A percentile compares a stretch with the other conserved stretches of the same genome.
These are phyloP conservation scores for Phaffomyces thermotolerans DNA, from an alignment of 805 yeast species.

Conservation along the genomic window DNA sequence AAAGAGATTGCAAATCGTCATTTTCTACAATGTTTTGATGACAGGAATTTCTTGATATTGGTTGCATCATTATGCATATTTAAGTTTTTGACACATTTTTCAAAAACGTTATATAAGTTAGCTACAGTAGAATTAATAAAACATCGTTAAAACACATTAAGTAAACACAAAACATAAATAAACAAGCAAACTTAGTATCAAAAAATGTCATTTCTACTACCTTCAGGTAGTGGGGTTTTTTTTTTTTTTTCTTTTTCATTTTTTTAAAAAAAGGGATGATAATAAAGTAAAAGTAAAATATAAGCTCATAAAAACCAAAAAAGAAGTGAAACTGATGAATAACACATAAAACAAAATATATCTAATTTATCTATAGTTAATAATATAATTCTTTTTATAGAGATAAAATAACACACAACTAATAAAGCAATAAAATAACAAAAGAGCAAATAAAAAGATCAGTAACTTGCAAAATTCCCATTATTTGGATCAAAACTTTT, in stretches of 20 bases:
- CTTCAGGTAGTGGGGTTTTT: too few relatives aligned
- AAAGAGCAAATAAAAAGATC: background rate
- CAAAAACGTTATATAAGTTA: too few relatives aligned
- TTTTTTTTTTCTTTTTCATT: too few relatives aligned
- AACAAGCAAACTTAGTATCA: background rate
- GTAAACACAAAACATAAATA: background rate
- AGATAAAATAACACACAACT: too few relatives aligned
- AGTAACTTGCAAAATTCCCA: background rate
- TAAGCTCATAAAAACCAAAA: too few relatives aligned
- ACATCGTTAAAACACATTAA: background rate
- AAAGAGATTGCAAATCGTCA: too few relatives aligned
- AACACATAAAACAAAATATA: background rate
- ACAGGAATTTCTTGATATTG: background rate
- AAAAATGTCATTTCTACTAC: background rate
- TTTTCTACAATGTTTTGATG: too few relatives aligned
- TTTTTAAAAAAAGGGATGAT: too few relatives aligned
- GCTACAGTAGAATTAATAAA: background rate
- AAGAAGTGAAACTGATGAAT: background rate
- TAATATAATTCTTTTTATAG: too few relatives aligned
- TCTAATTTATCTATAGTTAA: background rate
- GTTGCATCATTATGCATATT: background rate
- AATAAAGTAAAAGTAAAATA: too few relatives aligned
- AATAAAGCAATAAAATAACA: background rate
- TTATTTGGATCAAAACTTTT: background rate
- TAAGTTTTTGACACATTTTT: background rate